A percentile compares a stretch with the other conserved stretches of the same genome.
These are phyloP conservation scores for Nothophytophthora sp. DNA, from an alignment of 352 stramenopile species.

Conservation along the genomic window DNA sequence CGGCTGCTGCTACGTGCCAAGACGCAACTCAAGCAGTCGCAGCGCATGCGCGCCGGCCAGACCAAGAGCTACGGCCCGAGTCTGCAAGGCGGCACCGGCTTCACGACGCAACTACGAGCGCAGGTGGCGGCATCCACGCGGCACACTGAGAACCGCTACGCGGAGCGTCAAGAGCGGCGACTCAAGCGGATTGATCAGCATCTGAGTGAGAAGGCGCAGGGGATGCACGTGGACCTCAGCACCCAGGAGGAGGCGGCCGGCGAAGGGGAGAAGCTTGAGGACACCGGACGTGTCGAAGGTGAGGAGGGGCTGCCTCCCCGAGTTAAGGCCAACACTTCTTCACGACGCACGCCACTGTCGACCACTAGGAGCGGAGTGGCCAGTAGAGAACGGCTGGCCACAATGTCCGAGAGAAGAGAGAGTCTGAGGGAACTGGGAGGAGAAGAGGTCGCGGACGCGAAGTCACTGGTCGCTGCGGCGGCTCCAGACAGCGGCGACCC, in stretches of 20 bases:
- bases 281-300: neutral
- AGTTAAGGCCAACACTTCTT: no score
- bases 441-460: neutral
- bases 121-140: constrained; percentile 51
- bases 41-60: constrained; percentile 67
- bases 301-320: neutral
- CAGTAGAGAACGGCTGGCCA: no score
- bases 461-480: neutral
- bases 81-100: constrained; percentile 47
- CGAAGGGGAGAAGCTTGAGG: neutral
- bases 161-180: constrained; percentile 39
- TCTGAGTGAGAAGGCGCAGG: constrained; percentile 39
- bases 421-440: neutral
- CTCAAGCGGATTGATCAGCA: constrained; percentile 44
- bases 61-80: constrained; percentile 40
- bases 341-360: no score
- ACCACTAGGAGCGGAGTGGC: no score
- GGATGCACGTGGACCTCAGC: constrained; percentile 33
- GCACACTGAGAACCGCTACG: constrained; percentile 43
- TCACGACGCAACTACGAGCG: constrained; percentile 51
- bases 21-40: constrained; percentile 74
- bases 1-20: constrained; percentile 69
- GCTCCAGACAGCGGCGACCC: neutral
- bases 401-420: no score
- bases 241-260: neutral